Conservation (phyloP, 371 early-diverging fungal species). For the Lichtheimia hyalospora region DNA sequence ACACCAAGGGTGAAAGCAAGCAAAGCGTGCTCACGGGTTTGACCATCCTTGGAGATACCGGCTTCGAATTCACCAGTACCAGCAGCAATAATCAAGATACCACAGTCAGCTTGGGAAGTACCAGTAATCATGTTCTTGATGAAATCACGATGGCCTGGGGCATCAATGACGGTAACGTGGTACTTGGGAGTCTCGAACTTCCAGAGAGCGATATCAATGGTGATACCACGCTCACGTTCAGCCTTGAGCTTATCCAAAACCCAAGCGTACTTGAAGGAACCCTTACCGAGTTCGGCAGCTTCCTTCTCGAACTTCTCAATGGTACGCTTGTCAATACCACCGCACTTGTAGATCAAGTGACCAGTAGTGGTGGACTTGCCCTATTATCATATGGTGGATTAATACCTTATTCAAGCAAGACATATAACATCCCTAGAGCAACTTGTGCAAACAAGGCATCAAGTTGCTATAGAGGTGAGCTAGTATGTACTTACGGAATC, state of each 20-base stretch:
- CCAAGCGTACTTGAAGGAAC: conserved; percentile 97
- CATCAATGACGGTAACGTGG: conserved; percentile 95
- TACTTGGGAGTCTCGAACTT: conserved; percentile 97
- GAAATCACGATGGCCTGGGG: conserved; percentile 99
- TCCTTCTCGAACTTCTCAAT: conserved; percentile 99
- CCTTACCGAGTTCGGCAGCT: conserved; percentile 97
- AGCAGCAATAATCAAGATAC: conserved; percentile 94
- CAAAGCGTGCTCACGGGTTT: conserved; percentile 98
- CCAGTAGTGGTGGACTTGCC: conserved; percentile 59
- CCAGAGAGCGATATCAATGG: conserved; percentile 87
- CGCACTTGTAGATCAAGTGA: conserved; percentile 98
- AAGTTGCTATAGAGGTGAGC: no score
- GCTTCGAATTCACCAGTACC: conserved; percentile 96
- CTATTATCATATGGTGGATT: conserved; percentile 55
- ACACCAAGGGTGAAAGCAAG: conserved; percentile 96
- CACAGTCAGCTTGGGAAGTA: conserved; percentile 78
- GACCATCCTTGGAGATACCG: conserved; percentile 97
- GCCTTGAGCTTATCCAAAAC: conserved; percentile 97
- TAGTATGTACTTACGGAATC: conserved; percentile 27
- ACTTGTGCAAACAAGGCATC: conserved; percentile 35
- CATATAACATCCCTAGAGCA: not conserved
- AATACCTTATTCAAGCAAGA: conserved; percentile 78
- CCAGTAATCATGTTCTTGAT: conserved; percentile 99
- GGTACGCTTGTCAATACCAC: conserved; percentile 98
- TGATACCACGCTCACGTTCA: conserved; percentile 96